Evolutionary conservation across 177 flowering plant species (phyloP).

Genomic region (Telopea speciosissima): DNA sequence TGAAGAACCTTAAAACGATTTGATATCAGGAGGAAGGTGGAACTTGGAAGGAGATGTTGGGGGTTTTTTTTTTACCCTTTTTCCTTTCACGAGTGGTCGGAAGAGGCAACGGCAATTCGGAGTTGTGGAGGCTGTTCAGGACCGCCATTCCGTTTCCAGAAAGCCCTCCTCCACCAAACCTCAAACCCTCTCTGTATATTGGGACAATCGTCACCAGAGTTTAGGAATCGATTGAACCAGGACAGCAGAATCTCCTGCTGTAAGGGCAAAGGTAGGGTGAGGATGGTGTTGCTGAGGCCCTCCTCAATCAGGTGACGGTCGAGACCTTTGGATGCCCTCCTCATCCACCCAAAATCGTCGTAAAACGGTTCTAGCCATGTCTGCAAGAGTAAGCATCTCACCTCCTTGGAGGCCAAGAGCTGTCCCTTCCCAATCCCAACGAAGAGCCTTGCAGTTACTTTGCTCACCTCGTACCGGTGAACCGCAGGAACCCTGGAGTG

Average conservation of each 20-base stretch:
- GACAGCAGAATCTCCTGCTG: constrained; percentile 81
- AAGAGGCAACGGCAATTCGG: constrained; percentile 30
- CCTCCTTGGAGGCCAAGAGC: constrained; percentile 76
- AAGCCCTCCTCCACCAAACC: constrained; percentile 96
- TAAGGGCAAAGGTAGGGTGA: constrained; percentile 76
- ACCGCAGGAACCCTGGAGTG: constrained; percentile 74
- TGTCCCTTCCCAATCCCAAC: constrained; percentile 93
- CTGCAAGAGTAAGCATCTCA: constrained; percentile 56
- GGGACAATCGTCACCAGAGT: constrained; percentile 88
- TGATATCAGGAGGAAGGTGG: too few relatives aligned
- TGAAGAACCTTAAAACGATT: too few relatives aligned
- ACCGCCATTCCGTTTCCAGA: constrained; percentile 64
- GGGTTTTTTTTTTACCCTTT: too few relatives aligned
- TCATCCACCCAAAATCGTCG: constrained; percentile 97
- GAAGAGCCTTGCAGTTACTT: constrained; percentile 72
- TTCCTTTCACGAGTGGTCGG: constrained; percentile 19
- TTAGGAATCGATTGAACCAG: constrained; percentile 87
- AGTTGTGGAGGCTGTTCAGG: constrained; percentile 39
- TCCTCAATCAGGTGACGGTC: constrained; percentile 85
- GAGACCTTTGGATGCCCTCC: constrained; percentile 74
- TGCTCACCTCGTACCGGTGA: constrained; percentile 75
- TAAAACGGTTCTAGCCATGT: constrained; percentile 95
- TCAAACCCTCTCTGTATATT: constrained; percentile 91
- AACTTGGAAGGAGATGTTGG: too few relatives aligned
- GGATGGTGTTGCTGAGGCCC: constrained; percentile 81